Evolutionary conservation across 2,329 filamentous ascomycete genomes (phyloP).

Genomic region (Fusarium buxicola): DNA sequence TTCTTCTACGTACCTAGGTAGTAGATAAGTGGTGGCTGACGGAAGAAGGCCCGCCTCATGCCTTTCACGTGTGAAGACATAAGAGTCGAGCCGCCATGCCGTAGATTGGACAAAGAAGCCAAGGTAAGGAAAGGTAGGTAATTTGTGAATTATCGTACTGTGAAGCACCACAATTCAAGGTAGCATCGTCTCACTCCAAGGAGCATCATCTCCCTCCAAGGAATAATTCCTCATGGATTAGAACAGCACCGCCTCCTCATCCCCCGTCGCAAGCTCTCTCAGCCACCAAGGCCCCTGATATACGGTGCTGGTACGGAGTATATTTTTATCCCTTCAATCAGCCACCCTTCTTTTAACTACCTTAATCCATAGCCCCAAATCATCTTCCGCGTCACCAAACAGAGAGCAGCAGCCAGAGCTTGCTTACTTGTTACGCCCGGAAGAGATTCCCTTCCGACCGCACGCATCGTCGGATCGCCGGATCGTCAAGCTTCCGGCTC

Average conservation of each 20-base stretch:
- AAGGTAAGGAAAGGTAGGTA: too few relatives aligned
- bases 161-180: slow-evolving; percentile 4
- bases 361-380: slow-evolving; percentile 22
- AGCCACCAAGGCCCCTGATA: slow-evolving; percentile 28
- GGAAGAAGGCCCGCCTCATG: neutral
- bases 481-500: slow-evolving; percentile 22
- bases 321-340: slow-evolving; percentile 39
- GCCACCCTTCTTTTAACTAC: slow-evolving; percentile 29
- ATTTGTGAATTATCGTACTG: neutral
- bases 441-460: slow-evolving; percentile 34
- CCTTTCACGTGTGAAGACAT: too few relatives aligned
- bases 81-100: neutral
- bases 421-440: slow-evolving; percentile 25
- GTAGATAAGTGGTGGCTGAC: slow-evolving; percentile 21
- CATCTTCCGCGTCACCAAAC: neutral
- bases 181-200: slow-evolving; percentile 3
- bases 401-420: neutral
- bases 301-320: slow-evolving; percentile 31
- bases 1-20: too few relatives aligned
- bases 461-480: slow-evolving; percentile 3
- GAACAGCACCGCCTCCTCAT: slow-evolving; percentile 5
- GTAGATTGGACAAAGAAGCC: neutral
- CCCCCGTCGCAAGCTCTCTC: slow-evolving; percentile 9
- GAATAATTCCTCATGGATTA: neutral
- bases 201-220: too few relatives aligned